Conservation (phyloP, 2,329 filamentous ascomycete genomes). For the Botrytis byssoidea region DNA sequence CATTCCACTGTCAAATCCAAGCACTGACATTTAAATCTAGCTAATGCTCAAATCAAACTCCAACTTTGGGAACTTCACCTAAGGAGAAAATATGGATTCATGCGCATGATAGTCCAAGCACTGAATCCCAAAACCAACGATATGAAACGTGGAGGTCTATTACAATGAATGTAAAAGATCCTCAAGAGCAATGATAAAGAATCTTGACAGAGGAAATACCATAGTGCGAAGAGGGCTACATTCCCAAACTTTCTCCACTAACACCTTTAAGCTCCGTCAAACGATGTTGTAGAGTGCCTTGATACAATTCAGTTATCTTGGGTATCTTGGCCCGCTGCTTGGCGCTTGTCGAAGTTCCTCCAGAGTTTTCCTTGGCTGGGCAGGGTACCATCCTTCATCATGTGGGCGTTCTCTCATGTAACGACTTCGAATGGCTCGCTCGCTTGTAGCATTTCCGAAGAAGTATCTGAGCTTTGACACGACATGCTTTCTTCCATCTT, state of each 20-base stretch:
- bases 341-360: too few species aligned
- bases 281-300: too few species aligned
- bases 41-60: background rate
- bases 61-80: background rate
- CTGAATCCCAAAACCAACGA: background rate
- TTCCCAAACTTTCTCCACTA: background rate
- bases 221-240: background rate
- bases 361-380: too few species aligned
- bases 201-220: background rate
- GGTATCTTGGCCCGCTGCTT: too few species aligned
- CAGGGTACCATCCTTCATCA: too few species aligned
- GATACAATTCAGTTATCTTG: too few species aligned
- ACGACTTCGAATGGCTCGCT: too few species aligned
- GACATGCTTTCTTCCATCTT: too few species aligned
- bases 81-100: background rate
- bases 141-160: background rate
- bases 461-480: too few species aligned
- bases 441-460: too few species aligned
- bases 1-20: background rate
- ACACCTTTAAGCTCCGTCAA: too few species aligned
- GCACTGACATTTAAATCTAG: background rate
- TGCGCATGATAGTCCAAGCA: background rate
- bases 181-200: background rate
- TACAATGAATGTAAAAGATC: background rate
- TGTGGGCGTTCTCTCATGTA: too few species aligned